A percentile compares a stretch with the other conserved stretches of the same genome.
Evolutionary conservation across 768 basidiomycete species (phyloP).

Genomic region (Calocera viscosa): DNA sequence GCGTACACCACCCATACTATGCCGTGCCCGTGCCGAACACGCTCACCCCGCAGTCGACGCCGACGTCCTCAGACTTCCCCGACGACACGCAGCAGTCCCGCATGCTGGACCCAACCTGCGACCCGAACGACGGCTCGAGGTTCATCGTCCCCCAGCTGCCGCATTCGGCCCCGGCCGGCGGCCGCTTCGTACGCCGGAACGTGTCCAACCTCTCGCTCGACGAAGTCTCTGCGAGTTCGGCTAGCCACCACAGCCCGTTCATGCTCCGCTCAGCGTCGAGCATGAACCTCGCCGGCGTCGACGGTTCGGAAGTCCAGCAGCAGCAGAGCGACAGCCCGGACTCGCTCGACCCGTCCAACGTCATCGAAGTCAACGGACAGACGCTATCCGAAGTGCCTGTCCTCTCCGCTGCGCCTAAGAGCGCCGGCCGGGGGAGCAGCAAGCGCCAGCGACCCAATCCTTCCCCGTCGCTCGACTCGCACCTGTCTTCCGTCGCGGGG

Average conservation of each 20-base stretch:
- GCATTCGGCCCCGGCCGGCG: not conserved
- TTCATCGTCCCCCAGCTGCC: not conserved
- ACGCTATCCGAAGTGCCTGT: not conserved
- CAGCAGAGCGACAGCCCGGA: not conserved
- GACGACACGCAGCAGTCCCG: conserved; percentile 12
- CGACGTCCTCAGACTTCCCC: conserved; percentile 39
- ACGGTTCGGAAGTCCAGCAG: not conserved
- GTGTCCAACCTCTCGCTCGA: not conserved
- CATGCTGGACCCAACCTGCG: not conserved
- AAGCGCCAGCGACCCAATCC: conserved; percentile 45
- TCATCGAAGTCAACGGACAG: not conserved
- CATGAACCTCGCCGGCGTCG: not conserved
- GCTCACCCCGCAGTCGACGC: conserved; percentile 41
- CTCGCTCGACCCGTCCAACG: not conserved
- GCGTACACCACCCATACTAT: not conserved
- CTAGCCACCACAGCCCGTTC: not conserved
- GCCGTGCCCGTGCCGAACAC: conserved; percentile 37
- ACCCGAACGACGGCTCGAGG: not conserved
- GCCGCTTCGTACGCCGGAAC: not conserved
- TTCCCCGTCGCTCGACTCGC: conserved; percentile 15
- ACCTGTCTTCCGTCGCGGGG: not conserved
- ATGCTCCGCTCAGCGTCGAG: not conserved
- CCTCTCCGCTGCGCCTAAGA: not conserved
- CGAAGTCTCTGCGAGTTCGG: not conserved
- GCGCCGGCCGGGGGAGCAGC: not conserved